Percentiles rank a stretch among this genome's conserved stretches.
phyloP scores from a whole-genome alignment of 805 yeast genomes.

The Sungouiozyma intestinalis region DNA sequence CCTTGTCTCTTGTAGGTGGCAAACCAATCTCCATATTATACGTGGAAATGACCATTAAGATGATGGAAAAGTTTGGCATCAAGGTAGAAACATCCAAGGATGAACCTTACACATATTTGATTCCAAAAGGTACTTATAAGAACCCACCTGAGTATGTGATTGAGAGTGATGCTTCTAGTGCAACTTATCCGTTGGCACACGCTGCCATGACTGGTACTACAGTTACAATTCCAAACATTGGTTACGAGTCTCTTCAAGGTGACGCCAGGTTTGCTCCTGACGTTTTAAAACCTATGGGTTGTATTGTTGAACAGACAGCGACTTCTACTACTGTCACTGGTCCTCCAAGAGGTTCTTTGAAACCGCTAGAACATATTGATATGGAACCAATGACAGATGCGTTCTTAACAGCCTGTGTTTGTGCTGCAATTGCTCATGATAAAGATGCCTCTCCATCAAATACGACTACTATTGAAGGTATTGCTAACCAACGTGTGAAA shows the following conservation, averaged over 20 bases:
- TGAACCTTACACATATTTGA: constrained; percentile 77
- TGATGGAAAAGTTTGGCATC: constrained; percentile 90
- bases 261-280: constrained; percentile 95
- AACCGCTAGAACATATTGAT: constrained; percentile 67
- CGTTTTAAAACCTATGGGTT: constrained; percentile 92
- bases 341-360: constrained; percentile 59
- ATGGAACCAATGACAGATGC: constrained; percentile 99
- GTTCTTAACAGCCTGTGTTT: constrained; percentile 90
- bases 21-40: constrained; percentile 93
- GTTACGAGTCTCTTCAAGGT: constrained; percentile 85
- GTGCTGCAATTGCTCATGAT: constrained; percentile 80
- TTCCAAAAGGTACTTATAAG: constrained; percentile 71
- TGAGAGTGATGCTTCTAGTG: constrained; percentile 96
- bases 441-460: constrained; percentile 31
- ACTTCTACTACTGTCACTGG: constrained; percentile 89
- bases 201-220: constrained; percentile 94
- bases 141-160: constrained; percentile 81
- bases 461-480: constrained; percentile 79
- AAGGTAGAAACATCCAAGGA: constrained; percentile 56
- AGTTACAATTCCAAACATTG: constrained; percentile 90
- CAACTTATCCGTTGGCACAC: constrained; percentile 94
- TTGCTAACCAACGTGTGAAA: constrained; percentile 95
- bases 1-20: constrained; percentile 84
- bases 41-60: constrained; percentile 92
- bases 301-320: constrained; percentile 71